Base-by-base conservation (phyloP, 2,329 filamentous ascomycete species). In the Claviceps maximensis region DNA sequence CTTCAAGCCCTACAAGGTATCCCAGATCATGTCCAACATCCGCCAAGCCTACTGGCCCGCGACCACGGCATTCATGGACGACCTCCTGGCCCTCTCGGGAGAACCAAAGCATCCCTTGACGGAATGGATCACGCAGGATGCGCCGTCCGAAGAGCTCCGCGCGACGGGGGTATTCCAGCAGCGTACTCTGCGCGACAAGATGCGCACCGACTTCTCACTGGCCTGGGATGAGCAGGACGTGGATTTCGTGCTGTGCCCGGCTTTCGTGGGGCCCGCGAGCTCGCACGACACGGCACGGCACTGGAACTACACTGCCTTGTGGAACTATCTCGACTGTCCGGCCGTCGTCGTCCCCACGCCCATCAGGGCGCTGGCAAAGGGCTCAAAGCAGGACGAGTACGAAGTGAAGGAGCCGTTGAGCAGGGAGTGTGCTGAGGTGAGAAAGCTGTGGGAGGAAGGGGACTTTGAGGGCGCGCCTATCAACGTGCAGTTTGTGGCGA, bases 261-360 rank as follows among this genome's bases (percentile, higher is more conserved):
- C 46, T 8, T 53, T 53, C n/a, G 46, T 48, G 9, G 51, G 51
- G 4, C 65, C 68, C 0, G 69, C 69, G 0, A 59, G 62, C 9
- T 54, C 56, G 1, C 69, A 71, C 45, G 67, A 70, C 13, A 67
- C 67, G 2, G 58, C 62, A 0, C 58, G 63, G 1, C 62, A 67
- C 51, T 69, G 65, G 65, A 65, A 67, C 21, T 68, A 70, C 52
- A 69, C 66, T 0, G 63, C 65, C 5, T 58, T 68, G 7, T 70
- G 62, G 58, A 69, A 69, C 27, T 65, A 68, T 19, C 56, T 69
- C 2, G 67, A 70, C 47, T 68, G 64, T 17, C 67, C 68, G 0
- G 67, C 62, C 0, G 62, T 62, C 0, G 66, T 67, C 0, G 40
- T 70, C 0, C 68, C 67, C 0, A 69, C 67, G 1, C 64, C 66